Evolutionary conservation across 176 grass and related monocot species (phyloP).

Genomic region (Themeda triandra): DNA sequence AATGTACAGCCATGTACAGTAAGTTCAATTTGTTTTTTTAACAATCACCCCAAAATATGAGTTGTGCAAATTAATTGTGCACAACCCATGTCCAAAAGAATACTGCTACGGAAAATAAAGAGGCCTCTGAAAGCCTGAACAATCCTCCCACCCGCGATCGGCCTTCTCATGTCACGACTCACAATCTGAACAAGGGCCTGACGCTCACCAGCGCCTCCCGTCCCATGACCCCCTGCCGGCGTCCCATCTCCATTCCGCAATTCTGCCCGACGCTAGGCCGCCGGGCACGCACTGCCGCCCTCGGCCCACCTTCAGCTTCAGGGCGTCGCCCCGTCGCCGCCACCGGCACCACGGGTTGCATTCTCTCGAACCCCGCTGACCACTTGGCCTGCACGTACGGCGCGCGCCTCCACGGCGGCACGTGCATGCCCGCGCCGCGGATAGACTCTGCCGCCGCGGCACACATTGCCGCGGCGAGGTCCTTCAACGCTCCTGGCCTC

Average conservation of each 20-base stretch:
- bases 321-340: neutral
- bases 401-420: slow-evolving; percentile 73
- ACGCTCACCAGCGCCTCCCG: neutral
- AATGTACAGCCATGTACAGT: neutral
- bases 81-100: neutral
- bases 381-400: slow-evolving; percentile 76
- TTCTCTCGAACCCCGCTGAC: slow-evolving; percentile 42
- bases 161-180: neutral
- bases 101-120: slow-evolving; percentile 3
- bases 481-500: slow-evolving; percentile 33
- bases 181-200: slow-evolving; percentile 14
- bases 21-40: neutral
- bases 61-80: neutral
- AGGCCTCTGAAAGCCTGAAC: neutral
- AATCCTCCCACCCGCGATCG: neutral
- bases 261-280: neutral
- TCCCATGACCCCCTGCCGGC: slow-evolving; percentile 1
- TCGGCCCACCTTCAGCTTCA: neutral
- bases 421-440: slow-evolving; percentile 59
- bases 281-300: neutral
- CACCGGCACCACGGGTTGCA: neutral
- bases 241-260: slow-evolving; percentile 46
- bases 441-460: slow-evolving; percentile 63
- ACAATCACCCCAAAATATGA: neutral
- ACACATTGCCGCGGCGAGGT: slow-evolving; percentile 64